Percentiles rank a stretch among this genome's conserved stretches.
Evolutionary conservation across 2,329 filamentous ascomycete species (phyloP).

Genomic region (Stagonosporopsis chrysanthemi): DNA sequence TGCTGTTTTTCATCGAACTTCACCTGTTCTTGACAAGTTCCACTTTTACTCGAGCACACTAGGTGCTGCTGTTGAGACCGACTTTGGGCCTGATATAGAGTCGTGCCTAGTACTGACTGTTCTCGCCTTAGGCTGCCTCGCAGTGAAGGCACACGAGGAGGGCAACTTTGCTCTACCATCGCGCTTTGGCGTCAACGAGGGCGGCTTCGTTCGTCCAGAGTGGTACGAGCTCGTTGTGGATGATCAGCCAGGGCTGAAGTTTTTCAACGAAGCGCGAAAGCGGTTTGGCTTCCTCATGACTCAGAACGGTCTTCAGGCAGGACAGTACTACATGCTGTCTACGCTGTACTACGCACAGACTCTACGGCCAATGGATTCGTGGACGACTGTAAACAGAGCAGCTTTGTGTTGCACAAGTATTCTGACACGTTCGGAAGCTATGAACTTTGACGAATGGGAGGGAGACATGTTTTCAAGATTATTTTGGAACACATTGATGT

Average conservation of each 20-base stretch:
- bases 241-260: slow-evolving; percentile 57
- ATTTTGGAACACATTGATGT: slow-evolving; percentile 65
- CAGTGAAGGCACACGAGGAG: slow-evolving; percentile 59
- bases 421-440: slow-evolving; percentile 53
- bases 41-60: slow-evolving; percentile 61
- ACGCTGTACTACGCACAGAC: slow-evolving; percentile 62
- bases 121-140: slow-evolving; percentile 61
- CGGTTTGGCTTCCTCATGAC: slow-evolving; percentile 60
- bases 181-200: slow-evolving; percentile 18
- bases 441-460: slow-evolving; percentile 60
- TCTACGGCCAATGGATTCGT: slow-evolving; percentile 62
- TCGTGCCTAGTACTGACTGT: slow-evolving; percentile 61
- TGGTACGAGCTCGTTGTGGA: slow-evolving; percentile 48
- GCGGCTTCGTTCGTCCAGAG: slow-evolving; percentile 40
- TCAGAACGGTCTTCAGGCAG: slow-evolving; percentile 59
- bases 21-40: slow-evolving; percentile 61
- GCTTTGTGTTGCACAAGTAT: slow-evolving; percentile 58
- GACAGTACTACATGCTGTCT: slow-evolving; percentile 61
- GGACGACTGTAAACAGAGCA: slow-evolving; percentile 62
- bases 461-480: slow-evolving; percentile 64
- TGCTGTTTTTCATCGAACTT: slow-evolving; percentile 62
- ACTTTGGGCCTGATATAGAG: slow-evolving; percentile 61
- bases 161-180: slow-evolving; percentile 57
- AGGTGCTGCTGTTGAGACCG: slow-evolving; percentile 57
- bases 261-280: slow-evolving; percentile 63